phyloP scores from a whole-genome alignment of 1,139 yeast genomes.

The Suhomyces bolitotheri region DNA sequence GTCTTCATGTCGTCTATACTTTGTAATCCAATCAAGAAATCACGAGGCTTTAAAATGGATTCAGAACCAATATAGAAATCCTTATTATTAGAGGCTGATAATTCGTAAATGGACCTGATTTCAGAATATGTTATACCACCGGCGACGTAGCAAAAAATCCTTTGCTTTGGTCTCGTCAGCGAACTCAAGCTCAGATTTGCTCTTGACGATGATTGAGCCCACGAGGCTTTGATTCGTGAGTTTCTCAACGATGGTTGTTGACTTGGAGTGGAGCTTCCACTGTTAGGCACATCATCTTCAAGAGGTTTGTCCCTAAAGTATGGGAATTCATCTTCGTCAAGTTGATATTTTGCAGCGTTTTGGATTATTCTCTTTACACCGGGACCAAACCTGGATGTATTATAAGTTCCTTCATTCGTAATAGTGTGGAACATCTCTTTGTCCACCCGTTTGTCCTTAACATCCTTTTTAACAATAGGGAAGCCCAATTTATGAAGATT shows the following conservation, averaged over 20 bases:
- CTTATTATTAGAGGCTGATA: conserved; percentile 60
- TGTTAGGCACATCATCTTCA: conserved; percentile 49
- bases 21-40: conserved; percentile 49
- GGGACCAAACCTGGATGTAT: conserved; percentile 76
- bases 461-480: conserved; percentile 54
- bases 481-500: conserved; percentile 71
- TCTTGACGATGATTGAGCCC: conserved; percentile 62
- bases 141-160: conserved; percentile 76
- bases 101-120: conserved; percentile 71
- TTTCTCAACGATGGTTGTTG: conserved; percentile 55
- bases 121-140: conserved; percentile 93
- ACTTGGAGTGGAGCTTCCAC: conserved; percentile 11
- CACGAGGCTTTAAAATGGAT: conserved; percentile 66
- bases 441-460: conserved; percentile 39
- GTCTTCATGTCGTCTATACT: conserved; percentile 39
- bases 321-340: conserved; percentile 66
- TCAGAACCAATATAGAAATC: conserved; percentile 87
- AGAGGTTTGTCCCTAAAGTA: conserved; percentile 76
- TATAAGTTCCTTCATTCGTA: conserved; percentile 64
- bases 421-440: conserved; percentile 62
- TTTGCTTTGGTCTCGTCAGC: conserved; percentile 54
- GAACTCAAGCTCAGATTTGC: conserved; percentile 19
- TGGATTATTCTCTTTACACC: conserved; percentile 64
- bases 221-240: conserved; percentile 74
- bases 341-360: conserved; percentile 44